Evolutionary conservation across 2,329 filamentous ascomycete species (phyloP).

Genomic region (Coniochaeta hoffmannii): DNA sequence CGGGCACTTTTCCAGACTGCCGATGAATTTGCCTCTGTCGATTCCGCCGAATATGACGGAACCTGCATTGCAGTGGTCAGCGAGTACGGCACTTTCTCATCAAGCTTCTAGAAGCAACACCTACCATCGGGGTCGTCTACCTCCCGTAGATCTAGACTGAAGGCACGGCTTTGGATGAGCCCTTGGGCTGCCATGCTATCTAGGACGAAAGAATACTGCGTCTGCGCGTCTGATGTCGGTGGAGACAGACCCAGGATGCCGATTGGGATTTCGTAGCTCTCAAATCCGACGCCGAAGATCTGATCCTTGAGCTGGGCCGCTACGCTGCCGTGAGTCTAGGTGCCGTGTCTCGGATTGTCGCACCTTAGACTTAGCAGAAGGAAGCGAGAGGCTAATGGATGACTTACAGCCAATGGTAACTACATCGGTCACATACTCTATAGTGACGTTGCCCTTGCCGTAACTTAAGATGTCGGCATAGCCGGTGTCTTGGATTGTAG

Average conservation of each 20-base stretch:
- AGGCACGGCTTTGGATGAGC: conserved; percentile 40
- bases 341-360: background rate
- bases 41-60: conserved; percentile 47
- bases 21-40: conserved; percentile 44
- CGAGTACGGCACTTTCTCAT: background rate
- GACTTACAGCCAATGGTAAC: conserved; percentile 35
- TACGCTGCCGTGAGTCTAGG: too few relatives aligned
- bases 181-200: conserved; percentile 39
- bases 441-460: conserved; percentile 29
- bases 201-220: conserved; percentile 44
- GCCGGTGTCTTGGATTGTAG: conserved; percentile 28
- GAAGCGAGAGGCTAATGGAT: background rate
- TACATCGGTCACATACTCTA: conserved; percentile 38
- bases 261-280: conserved; percentile 38
- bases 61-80: conserved; percentile 12
- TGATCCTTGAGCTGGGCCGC: conserved; percentile 32
- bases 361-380: too few relatives aligned
- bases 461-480: conserved; percentile 29
- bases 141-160: conserved; percentile 42
- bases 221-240: conserved; percentile 25
- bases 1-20: conserved; percentile 33
- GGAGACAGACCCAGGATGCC: conserved; percentile 46
- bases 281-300: conserved; percentile 40
- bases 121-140: conserved; percentile 28
- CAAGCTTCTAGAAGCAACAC: background rate